phyloP scores from a whole-genome alignment of 768 basidiomycete genomes.

The Baorangia bicolor region DNA sequence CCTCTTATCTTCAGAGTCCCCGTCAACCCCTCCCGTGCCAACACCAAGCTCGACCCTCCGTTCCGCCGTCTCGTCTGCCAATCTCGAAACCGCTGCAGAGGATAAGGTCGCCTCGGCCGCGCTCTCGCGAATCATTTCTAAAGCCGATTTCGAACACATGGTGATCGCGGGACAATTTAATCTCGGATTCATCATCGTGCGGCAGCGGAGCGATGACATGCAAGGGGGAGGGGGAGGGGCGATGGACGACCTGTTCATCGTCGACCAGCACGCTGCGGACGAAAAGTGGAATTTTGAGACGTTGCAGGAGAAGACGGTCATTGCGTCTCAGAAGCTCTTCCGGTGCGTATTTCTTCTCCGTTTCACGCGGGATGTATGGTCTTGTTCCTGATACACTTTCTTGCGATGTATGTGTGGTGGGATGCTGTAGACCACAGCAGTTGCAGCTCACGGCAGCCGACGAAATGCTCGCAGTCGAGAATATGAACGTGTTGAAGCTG shows the following conservation, averaged over 20 bases:
- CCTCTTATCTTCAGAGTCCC: neutral
- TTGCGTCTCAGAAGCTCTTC: constrained; percentile 83
- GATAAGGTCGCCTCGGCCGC: constrained; percentile 58
- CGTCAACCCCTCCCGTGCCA: neutral
- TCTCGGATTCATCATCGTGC: constrained; percentile 86
- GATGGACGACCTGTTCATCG: constrained; percentile 91
- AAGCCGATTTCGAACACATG: constrained; percentile 84
- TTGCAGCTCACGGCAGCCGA: constrained; percentile 88
- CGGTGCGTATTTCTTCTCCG: constrained; percentile 46
- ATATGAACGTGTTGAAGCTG: constrained; percentile 72
- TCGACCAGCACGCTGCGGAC: constrained; percentile 97
- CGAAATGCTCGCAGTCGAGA: constrained; percentile 84
- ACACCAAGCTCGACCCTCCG: constrained; percentile 16
- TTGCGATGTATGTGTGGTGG: neutral
- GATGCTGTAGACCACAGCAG: constrained; percentile 57
- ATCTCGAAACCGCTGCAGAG: constrained; percentile 44
- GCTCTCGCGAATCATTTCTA: constrained; percentile 82
- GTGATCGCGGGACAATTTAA: constrained; percentile 93
- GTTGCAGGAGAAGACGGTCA: constrained; percentile 84
- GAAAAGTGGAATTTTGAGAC: constrained; percentile 99
- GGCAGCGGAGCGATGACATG: constrained; percentile 45
- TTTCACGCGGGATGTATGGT: neutral
- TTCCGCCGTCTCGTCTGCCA: constrained; percentile 27
- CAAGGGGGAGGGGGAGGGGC: neutral
- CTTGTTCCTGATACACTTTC: neutral